Evolutionary conservation across 2,329 filamentous ascomycete genomes (phyloP).

Genomic region (Trichoderma polysporum): DNA sequence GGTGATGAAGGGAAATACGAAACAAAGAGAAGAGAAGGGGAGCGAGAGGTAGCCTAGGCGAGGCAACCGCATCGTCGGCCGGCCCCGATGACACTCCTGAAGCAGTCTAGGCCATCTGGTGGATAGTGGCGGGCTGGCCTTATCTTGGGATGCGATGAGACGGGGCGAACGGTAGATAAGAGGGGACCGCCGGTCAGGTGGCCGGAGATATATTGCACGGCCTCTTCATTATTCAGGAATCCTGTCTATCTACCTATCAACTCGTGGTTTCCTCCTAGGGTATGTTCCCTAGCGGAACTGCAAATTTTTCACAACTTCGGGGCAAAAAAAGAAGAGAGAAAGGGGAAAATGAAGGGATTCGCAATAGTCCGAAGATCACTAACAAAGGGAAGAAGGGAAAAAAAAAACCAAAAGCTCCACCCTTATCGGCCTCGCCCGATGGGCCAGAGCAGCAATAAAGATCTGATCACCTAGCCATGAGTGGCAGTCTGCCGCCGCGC

Average conservation of each 20-base stretch:
- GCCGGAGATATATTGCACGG: not conserved
- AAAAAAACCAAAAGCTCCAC: not conserved
- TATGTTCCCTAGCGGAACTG: not conserved
- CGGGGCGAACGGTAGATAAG: conserved; percentile 5
- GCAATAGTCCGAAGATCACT: conserved; percentile 1
- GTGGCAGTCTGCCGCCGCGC: not conserved
- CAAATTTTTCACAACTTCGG: not conserved
- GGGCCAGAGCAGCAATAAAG: conserved; percentile 1
- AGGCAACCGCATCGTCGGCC: conserved; percentile 20
- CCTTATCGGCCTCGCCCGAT: conserved; percentile 15
- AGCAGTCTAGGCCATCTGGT: conserved; percentile 10
- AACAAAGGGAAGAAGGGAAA: not conserved
- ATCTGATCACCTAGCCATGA: not conserved
- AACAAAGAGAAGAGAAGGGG: not conserved
- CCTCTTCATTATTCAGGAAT: not conserved
- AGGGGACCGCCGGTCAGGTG: not conserved
- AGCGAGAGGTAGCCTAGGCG: not conserved
- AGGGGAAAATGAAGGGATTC: conserved; percentile 4
- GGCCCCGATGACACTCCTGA: conserved; percentile 1
- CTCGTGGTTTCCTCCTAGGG: not conserved
- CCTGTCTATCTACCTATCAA: not conserved
- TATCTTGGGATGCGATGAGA: conserved; percentile 13
- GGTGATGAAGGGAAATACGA: not conserved
- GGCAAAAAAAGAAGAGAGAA: not conserved
- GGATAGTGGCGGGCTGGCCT: conserved; percentile 18